Percentiles rank a stretch among this genome's conserved stretches.
Conservation (phyloP, 495 filamentous ascomycete genomes). For the Articulospora tetracladia region DNA sequence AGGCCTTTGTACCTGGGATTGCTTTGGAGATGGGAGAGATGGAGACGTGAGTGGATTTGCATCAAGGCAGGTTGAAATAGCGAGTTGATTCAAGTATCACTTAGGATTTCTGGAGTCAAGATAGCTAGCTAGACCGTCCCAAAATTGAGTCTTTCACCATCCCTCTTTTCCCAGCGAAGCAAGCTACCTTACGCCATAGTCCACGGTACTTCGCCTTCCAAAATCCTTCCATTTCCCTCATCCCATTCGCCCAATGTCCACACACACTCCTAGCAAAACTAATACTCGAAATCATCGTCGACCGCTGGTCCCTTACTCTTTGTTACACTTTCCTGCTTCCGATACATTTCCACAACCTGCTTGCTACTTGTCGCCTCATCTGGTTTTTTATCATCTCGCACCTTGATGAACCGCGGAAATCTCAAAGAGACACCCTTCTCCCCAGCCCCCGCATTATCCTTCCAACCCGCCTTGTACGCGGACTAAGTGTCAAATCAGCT, state of each 20-base stretch:
- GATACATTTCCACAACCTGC: conserved; percentile 94
- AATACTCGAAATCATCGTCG: conserved; percentile 99
- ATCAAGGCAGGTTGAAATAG: too few relatives aligned
- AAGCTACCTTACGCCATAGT: too few relatives aligned
- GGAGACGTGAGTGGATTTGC: too few relatives aligned
- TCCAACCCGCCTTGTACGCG: conserved; percentile 76
- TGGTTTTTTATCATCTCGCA: conserved; percentile 89
- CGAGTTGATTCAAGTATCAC: too few relatives aligned
- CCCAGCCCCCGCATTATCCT: conserved; percentile 61
- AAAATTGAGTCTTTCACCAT: too few relatives aligned
- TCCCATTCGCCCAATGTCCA: too few relatives aligned
- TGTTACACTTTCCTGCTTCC: conserved; percentile 81
- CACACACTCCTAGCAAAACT: conserved; percentile 7
- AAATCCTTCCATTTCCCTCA: not conserved
- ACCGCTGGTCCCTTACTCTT: conserved; percentile 74
- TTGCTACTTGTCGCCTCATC: conserved; percentile 82
- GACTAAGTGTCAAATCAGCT: conserved; percentile 88
- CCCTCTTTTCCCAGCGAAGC: too few relatives aligned
- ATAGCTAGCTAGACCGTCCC: too few relatives aligned
- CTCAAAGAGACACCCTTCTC: conserved; percentile 84
- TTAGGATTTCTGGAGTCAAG: too few relatives aligned
- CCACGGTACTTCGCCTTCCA: too few relatives aligned
- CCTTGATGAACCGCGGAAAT: conserved; percentile 88
- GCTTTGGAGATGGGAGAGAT: too few relatives aligned
- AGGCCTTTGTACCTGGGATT: too few relatives aligned